Base-by-base conservation (phyloP, 768 basidiomycete genomes). In the Steccherinum ochraceum region DNA sequence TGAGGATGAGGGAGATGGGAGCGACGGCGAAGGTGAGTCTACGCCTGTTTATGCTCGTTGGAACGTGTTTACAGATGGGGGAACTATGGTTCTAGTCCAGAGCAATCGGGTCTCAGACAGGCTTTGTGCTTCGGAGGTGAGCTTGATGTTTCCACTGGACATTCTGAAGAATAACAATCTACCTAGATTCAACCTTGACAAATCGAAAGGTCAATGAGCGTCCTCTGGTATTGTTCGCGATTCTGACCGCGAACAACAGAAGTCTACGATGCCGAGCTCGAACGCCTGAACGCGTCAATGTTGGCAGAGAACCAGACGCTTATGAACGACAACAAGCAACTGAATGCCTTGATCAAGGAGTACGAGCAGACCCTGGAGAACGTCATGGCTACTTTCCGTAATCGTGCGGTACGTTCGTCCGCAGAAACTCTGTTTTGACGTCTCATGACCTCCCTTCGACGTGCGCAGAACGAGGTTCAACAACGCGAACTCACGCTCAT, bases 331-430 rank as follows among this genome's bases (percentile, higher is more conserved):
- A 99, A 98, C 74, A 95, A 96, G 64, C 95, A 98, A 59, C 76
- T 99, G 25, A 89, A 86, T 56, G 72, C 78, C 4, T 73, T 99
- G 48, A 85, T 98, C 60, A 93, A 93, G 61, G 96, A 99, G 65
- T 98, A 96, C 62, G 96, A 99, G 65, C 88, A 91, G 62, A 97
- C 95, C 0, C 71, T 99, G 25, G 96, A 99, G 67, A 89, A 79
- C 5, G 81, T 98, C 41, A 99, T 99, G 96, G 80, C 84, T 51
- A 76, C 78, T 51, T 99, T 99, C 69, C 78, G 96, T 51, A 87
- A 83, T 52, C 82, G 90, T 44, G 95, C 96, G 25, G 95, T 97
- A 66, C 52, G 90, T 81, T 45, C 50, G 40, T 19, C 19, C 41
- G 26, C 12, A 7, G 13, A 2, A 10, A 40, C 41, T 24, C 41